phyloP scores from a whole-genome alignment of 495 filamentous ascomycete genomes.

The Ramalina intermedia region DNA sequence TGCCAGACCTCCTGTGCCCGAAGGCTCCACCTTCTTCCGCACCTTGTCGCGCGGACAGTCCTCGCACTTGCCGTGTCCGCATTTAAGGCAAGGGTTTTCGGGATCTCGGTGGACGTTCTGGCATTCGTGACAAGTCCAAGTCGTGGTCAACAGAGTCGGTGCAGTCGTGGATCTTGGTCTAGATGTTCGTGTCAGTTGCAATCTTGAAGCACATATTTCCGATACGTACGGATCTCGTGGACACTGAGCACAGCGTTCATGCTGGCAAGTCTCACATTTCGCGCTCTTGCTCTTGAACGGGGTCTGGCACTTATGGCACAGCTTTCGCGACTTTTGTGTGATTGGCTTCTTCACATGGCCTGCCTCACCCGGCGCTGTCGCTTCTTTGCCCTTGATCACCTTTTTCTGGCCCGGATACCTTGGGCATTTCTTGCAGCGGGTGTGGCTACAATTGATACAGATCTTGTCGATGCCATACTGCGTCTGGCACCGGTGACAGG shows the following conservation, averaged over 20 bases:
- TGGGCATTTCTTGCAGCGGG: constrained; percentile 62
- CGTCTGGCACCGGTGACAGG: constrained; percentile 64
- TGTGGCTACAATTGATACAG: constrained; percentile 61
- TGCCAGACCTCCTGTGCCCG: constrained; percentile 50
- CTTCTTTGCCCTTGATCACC: constrained; percentile 14
- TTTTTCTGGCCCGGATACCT: constrained; percentile 48
- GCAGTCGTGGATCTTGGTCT: constrained; percentile 60
- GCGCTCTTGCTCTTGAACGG: constrained; percentile 43
- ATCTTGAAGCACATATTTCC: neutral
- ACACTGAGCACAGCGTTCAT: constrained; percentile 68
- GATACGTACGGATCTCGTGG: constrained; percentile 64
- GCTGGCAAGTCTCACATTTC: constrained; percentile 56
- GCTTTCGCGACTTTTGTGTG: constrained; percentile 56
- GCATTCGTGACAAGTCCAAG: constrained; percentile 55
- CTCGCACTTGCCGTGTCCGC: constrained; percentile 35
- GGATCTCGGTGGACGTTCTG: constrained; percentile 34
- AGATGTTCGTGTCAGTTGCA: constrained; percentile 6
- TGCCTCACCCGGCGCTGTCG: constrained; percentile 9
- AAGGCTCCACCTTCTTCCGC: constrained; percentile 39
- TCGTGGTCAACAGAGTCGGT: constrained; percentile 29
- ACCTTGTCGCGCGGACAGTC: constrained; percentile 34
- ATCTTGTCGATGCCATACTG: constrained; percentile 55
- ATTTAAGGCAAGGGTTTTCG: constrained; percentile 41
- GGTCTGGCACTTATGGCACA: constrained; percentile 61
- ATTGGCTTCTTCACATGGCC: constrained; percentile 15